These are phyloP conservation scores for Phytophthora agathidicida DNA, from an alignment of 352 stramenopile species.

Conservation along the genomic window DNA sequence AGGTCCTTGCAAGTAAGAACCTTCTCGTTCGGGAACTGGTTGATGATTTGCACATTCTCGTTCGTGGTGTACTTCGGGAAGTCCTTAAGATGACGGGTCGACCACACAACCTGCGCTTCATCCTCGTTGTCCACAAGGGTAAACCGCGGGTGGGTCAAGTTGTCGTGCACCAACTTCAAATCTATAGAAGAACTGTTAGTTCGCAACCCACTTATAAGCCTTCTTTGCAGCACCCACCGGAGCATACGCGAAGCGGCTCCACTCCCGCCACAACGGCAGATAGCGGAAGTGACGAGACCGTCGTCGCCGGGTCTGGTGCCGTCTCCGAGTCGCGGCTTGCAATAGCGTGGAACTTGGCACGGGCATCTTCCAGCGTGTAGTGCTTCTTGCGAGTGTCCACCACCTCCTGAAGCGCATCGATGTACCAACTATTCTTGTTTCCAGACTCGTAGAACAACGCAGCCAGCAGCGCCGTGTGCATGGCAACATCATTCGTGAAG, in stretches of 20 bases:
- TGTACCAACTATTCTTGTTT: slow-evolving; percentile 31
- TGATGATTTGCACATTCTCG: slow-evolving; percentile 55
- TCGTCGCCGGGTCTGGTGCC: slow-evolving; percentile 33
- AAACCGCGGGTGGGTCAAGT: slow-evolving; percentile 50
- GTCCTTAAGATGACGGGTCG: slow-evolving; percentile 60
- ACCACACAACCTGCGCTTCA: slow-evolving; percentile 56
- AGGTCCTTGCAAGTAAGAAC: slow-evolving; percentile 66
- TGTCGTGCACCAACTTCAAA: slow-evolving; percentile 42
- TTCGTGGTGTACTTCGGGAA: slow-evolving; percentile 51
- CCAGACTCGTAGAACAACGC: slow-evolving; percentile 49
- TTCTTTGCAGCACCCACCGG: no score
- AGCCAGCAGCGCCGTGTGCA: slow-evolving; percentile 43
- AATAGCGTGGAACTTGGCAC: slow-evolving; percentile 44
- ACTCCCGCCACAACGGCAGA: slow-evolving; percentile 23
- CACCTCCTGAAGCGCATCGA: slow-evolving; percentile 35
- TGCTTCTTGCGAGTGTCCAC: slow-evolving; percentile 31
- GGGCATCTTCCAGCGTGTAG: slow-evolving; percentile 42
- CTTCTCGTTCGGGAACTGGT: slow-evolving; percentile 70
- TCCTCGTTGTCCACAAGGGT: slow-evolving; percentile 45
- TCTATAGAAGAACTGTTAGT: no score
- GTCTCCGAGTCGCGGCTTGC: slow-evolving; percentile 48
- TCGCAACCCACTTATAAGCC: no score
- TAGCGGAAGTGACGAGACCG: slow-evolving; percentile 29
- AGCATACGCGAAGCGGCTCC: slow-evolving; percentile 40
- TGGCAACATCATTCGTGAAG: slow-evolving; percentile 29